These are phyloP conservation scores for Microdochium trichocladiopsis DNA, from an alignment of 2,329 filamentous ascomycete species.

Conservation along the genomic window DNA sequence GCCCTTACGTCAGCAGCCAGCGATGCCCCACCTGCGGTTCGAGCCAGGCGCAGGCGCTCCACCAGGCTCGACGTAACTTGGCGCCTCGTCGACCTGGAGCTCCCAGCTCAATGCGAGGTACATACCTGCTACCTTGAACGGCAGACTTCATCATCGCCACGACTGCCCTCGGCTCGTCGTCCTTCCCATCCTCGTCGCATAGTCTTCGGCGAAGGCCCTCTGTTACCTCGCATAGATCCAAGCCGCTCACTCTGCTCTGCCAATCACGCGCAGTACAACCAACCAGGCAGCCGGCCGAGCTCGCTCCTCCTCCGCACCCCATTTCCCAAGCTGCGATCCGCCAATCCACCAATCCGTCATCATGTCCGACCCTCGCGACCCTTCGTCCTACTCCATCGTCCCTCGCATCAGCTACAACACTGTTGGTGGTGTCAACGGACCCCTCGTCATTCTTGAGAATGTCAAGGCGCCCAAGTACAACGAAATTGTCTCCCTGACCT, in stretches of 20 bases:
- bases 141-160: background rate
- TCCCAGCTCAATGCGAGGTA: background rate
- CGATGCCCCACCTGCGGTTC: background rate
- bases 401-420: slow-evolving; percentile 88
- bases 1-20: background rate
- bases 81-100: background rate
- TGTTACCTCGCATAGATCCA: background rate
- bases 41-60: background rate
- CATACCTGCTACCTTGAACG: background rate
- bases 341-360: slow-evolving; percentile 10
- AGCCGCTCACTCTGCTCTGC: background rate
- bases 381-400: slow-evolving; percentile 52
- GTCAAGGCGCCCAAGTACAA: slow-evolving; percentile 98
- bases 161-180: background rate
- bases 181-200: background rate
- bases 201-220: too few relatives aligned
- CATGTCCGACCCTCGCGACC: slow-evolving; percentile 51
- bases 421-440: slow-evolving; percentile 94
- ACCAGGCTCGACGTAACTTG: background rate
- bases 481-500: slow-evolving; percentile 92
- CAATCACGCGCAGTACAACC: background rate
- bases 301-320: slow-evolving; percentile 3
- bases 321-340: slow-evolving; percentile 1
- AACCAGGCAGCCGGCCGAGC: background rate
- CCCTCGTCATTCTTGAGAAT: slow-evolving; percentile 95